These are phyloP conservation scores for Fusarium nelsonii DNA, from an alignment of 2,329 filamentous ascomycete genomes.

Conservation along the genomic window DNA sequence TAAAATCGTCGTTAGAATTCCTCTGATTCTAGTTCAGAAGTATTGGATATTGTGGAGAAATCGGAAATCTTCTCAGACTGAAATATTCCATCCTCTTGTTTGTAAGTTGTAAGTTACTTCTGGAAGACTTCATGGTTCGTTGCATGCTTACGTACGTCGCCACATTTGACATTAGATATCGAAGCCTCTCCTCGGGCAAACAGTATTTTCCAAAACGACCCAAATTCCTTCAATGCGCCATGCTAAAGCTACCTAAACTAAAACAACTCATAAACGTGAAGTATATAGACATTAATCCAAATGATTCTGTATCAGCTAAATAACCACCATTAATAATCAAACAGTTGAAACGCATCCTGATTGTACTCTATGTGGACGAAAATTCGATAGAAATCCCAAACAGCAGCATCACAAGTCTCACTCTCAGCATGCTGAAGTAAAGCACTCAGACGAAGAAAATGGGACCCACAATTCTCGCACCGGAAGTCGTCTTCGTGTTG, in stretches of 20 bases:
- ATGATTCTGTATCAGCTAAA: neutral
- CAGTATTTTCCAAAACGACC: too few species aligned
- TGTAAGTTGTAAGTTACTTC: too few species aligned
- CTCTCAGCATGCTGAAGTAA: conserved; percentile 46
- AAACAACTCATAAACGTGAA: neutral
- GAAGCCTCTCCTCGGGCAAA: too few species aligned
- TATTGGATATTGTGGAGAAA: too few species aligned
- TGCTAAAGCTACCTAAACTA: neutral
- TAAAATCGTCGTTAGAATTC: neutral
- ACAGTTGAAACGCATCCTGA: neutral
- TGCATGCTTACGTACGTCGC: too few species aligned
- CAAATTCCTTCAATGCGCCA: neutral
- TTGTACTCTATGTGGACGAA: neutral
- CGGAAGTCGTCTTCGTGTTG: conserved; percentile 20
- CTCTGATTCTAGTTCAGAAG: neutral
- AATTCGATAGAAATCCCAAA: conserved; percentile 3
- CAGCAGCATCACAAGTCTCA: conserved; percentile 27
- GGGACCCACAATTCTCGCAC: conserved; percentile 34
- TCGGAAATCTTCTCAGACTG: too few species aligned
- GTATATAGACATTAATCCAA: too few species aligned
- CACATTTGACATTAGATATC: too few species aligned
- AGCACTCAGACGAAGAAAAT: conserved; percentile 30
- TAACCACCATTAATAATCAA: neutral
- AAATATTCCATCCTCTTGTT: too few species aligned
- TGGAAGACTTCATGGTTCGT: too few species aligned